phyloP scores from a whole-genome alignment of 2,329 filamentous ascomycete species.

The Fusarium foetens region DNA sequence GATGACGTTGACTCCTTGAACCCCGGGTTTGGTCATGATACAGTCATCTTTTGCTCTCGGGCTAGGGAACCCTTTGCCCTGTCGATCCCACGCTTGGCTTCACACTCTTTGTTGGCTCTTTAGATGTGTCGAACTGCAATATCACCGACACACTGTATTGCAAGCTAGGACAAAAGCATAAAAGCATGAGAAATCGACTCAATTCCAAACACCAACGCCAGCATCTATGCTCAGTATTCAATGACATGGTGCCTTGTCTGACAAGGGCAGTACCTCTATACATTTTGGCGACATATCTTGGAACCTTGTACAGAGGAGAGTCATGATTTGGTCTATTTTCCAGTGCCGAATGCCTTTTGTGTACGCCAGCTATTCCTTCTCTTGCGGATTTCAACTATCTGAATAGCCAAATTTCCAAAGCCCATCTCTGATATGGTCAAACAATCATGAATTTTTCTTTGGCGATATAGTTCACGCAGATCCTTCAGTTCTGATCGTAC shows the following conservation, averaged over 20 bases:
- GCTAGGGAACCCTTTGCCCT: neutral
- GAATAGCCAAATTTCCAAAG: neutral
- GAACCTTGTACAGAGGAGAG: neutral
- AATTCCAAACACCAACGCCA: conserved; percentile 27
- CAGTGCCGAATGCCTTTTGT: neutral
- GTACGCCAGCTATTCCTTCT: neutral
- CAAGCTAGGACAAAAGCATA: neutral
- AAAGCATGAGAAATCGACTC: neutral
- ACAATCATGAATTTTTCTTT: neutral
- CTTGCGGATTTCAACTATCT: conserved; percentile 7
- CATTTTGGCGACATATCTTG: neutral
- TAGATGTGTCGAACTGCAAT: neutral
- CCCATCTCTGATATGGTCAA: neutral
- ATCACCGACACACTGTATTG: neutral
- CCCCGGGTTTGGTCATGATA: conserved; percentile 5
- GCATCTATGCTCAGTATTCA: conserved; percentile 9
- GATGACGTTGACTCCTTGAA: conserved; percentile 27
- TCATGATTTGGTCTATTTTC: neutral
- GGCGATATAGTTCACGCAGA: neutral
- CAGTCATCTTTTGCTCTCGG: neutral
- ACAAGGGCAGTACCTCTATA: neutral
- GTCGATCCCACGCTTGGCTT: neutral
- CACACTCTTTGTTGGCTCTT: neutral
- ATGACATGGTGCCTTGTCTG: neutral
- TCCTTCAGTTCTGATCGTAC: conserved; percentile 41